Conservation (phyloP, 2,329 filamentous ascomycete species). For the Albifimbria verrucaria region DNA sequence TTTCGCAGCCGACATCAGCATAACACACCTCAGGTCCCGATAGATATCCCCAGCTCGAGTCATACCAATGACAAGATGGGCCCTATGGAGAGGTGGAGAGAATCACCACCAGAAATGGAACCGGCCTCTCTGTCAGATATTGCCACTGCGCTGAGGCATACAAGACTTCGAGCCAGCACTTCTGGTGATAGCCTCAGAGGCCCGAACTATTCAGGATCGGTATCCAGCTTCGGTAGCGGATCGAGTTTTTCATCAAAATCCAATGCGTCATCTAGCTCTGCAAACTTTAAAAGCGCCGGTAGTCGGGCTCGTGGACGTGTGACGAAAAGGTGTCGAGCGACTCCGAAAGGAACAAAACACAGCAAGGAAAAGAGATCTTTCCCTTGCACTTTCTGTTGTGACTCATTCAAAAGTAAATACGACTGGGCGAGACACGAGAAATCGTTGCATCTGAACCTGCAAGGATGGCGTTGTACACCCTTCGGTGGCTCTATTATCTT, state of each 20-base stretch:
- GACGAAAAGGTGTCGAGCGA: background rate
- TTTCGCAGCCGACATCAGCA: background rate
- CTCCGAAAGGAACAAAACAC: background rate
- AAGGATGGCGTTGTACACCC: slow-evolving; percentile 3
- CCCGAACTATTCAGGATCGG: background rate
- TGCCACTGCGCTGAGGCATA: background rate
- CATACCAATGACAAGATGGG: background rate
- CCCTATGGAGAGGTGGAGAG: background rate
- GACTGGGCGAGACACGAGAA: slow-evolving; percentile 6
- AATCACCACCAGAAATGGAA: background rate
- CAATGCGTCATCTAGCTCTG: background rate
- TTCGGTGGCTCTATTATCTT: slow-evolving; percentile 7
- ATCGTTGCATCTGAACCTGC: slow-evolving; percentile 2
- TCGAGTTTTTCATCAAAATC: background rate
- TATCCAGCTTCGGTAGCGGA: background rate
- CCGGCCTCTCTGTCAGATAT: background rate
- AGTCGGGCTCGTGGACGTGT: background rate
- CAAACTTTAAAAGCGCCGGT: background rate
- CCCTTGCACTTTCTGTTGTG: slow-evolving; percentile 5
- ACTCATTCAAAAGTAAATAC: slow-evolving; percentile 3
- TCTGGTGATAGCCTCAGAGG: background rate
- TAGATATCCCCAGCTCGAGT: background rate
- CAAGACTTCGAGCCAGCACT: background rate
- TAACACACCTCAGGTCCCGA: background rate
- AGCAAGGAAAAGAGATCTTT: background rate